Percentiles rank a stretch among this genome's conserved stretches.
phyloP scores from a whole-genome alignment of 352 stramenopile species.

The Pythium vanterpoolii region DNA sequence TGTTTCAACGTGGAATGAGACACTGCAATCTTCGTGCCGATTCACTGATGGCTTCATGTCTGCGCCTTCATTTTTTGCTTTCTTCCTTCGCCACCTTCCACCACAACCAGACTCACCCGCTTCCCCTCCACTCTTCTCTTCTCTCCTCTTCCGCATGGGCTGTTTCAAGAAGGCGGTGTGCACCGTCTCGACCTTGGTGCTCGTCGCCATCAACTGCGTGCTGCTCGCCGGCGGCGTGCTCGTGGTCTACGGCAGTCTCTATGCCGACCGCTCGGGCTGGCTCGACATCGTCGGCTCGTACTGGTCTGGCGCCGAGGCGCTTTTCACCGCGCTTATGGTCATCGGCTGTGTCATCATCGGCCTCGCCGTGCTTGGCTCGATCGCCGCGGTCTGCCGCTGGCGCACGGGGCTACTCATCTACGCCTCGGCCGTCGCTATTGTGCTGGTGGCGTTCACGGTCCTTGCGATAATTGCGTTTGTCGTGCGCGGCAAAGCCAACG shows the following conservation, averaged over 20 bases:
- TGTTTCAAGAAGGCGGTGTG: constrained; percentile 16
- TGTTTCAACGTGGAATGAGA: no score
- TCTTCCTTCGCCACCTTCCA: background rate
- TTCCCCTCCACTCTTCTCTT: background rate
- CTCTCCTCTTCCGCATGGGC: constrained; percentile 19
- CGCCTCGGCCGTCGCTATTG: constrained; percentile 40
- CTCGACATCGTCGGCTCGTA: constrained; percentile 60
- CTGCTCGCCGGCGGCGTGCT: constrained; percentile 52
- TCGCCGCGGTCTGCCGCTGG: constrained; percentile 59
- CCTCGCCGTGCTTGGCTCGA: constrained; percentile 53
- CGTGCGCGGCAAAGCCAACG: constrained; percentile 32
- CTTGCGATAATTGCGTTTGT: constrained; percentile 47
- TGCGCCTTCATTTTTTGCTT: no score
- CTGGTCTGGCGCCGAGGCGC: constrained; percentile 38
- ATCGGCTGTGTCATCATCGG: constrained; percentile 52
- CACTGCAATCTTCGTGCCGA: no score
- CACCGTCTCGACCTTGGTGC: constrained; percentile 31
- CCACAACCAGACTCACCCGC: background rate
- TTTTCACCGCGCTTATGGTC: constrained; percentile 49
- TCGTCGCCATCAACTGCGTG: constrained; percentile 58
- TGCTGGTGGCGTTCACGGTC: constrained; percentile 50
- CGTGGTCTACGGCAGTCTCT: constrained; percentile 48
- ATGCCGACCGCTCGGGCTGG: constrained; percentile 45
- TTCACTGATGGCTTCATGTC: no score
- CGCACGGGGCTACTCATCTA: constrained; percentile 57